Evolutionary conservation across 345 rosid species (phyloP).

Genomic region (Chamaenerion angustifolium): DNA sequence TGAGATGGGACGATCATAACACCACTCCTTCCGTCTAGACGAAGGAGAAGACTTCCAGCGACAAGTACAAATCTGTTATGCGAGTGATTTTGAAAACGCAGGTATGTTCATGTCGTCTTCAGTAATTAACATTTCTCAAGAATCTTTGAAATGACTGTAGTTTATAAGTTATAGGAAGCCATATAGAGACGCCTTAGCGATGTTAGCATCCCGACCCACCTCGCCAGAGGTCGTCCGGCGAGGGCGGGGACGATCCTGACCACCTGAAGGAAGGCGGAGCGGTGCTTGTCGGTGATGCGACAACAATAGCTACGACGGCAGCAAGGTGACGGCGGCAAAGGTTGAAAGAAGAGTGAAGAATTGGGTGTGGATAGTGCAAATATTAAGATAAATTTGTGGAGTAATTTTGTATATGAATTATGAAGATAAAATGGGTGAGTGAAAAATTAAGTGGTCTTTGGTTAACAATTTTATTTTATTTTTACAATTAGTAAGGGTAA

Average conservation of each 20-base stretch:
- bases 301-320: too few species aligned
- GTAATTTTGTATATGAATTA: too few species aligned
- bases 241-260: slow-evolving; percentile 34
- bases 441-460: too few species aligned
- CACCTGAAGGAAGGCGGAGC: too few species aligned
- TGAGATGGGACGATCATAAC: slow-evolving; percentile 58
- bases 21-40: slow-evolving; percentile 20
- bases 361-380: too few species aligned
- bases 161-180: slow-evolving; percentile 42
- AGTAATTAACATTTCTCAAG: neutral
- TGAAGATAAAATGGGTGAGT: too few species aligned
- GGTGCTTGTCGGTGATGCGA: too few species aligned
- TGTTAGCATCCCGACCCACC: slow-evolving; percentile 32
- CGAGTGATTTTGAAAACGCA: slow-evolving; percentile 78
- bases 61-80: slow-evolving; percentile 36
- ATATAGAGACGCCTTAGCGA: slow-evolving; percentile 80
- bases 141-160: neutral
- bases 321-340: too few species aligned
- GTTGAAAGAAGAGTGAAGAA: too few species aligned
- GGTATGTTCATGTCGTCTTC: slow-evolving; percentile 27
- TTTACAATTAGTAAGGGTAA: too few species aligned
- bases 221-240: slow-evolving; percentile 24
- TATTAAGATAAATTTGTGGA: too few species aligned
- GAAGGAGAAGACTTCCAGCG: slow-evolving; percentile 27
- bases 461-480: too few species aligned